Conservation (phyloP, 306 rosid genomes). For the Prosopis cineraria region DNA sequence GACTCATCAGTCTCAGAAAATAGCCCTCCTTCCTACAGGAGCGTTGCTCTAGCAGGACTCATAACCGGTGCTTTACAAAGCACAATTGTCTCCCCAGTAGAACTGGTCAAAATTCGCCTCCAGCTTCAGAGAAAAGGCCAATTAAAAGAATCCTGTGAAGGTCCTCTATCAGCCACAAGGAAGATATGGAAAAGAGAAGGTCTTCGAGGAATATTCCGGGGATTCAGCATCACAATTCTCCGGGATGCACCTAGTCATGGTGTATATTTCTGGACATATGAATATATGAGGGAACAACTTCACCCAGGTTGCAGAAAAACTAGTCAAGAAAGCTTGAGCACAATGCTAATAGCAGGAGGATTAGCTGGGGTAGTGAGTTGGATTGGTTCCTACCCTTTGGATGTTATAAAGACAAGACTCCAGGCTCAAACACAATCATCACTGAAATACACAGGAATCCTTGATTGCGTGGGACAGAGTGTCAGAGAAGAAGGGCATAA, state of each 20-base stretch:
- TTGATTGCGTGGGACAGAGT: constrained; percentile 64
- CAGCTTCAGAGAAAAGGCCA: constrained; percentile 52
- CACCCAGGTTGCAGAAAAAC: constrained; percentile 76
- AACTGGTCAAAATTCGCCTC: constrained; percentile 72
- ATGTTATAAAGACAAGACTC: constrained; percentile 78
- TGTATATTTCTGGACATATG: constrained; percentile 70
- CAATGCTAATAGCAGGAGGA: constrained; percentile 85
- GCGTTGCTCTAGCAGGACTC: constrained; percentile 73
- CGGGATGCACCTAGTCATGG: constrained; percentile 80
- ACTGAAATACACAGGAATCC: constrained; percentile 55
- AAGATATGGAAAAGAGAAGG: constrained; percentile 67
- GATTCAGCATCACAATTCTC: constrained; percentile 64
- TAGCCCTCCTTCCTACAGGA: constrained; percentile 70
- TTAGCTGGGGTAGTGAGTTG: constrained; percentile 87
- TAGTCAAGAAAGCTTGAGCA: constrained; percentile 54
- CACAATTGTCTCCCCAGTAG: constrained; percentile 61
- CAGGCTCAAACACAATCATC: constrained; percentile 66
- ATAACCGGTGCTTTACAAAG: constrained; percentile 73
- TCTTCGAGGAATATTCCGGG: constrained; percentile 62
- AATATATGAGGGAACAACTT: constrained; percentile 66
- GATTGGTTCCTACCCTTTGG: constrained; percentile 71
- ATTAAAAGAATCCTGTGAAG: constrained; percentile 29
- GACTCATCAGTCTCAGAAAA: constrained; percentile 37
- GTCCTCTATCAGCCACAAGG: constrained; percentile 54
- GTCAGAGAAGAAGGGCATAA: constrained; percentile 54